Conservation (phyloP, 345 rosid species). For the Combretum micranthum region DNA sequence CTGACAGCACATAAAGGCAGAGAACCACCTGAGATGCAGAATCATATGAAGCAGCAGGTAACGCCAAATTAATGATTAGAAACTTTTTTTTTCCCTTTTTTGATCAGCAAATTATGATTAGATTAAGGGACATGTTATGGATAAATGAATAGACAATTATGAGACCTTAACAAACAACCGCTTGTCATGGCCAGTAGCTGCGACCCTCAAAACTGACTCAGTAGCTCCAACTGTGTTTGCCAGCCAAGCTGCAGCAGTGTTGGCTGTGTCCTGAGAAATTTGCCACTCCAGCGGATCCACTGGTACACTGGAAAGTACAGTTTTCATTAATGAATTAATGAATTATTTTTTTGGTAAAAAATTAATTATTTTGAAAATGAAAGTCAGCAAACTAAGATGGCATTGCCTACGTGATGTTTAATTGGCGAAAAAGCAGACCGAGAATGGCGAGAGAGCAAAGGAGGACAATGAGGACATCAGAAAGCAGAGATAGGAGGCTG, state of each 20-base stretch:
- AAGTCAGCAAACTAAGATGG: not conserved
- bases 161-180: conserved; percentile 69
- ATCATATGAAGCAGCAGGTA: not conserved
- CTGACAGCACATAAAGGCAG: conserved; percentile 71
- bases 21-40: conserved; percentile 52
- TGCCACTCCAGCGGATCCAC: conserved; percentile 99
- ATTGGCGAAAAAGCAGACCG: conserved; percentile 93
- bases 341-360: not conserved
- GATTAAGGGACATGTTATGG: not conserved
- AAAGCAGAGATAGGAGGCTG: conserved; percentile 64
- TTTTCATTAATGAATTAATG: not conserved
- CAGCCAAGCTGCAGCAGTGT: conserved; percentile 59
- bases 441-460: conserved; percentile 99
- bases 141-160: not conserved
- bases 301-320: conserved; percentile 39
- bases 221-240: conserved; percentile 95
- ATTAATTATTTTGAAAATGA: not conserved
- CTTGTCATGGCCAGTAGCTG: conserved; percentile 97
- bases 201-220: conserved; percentile 90
- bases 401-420: conserved; percentile 76
- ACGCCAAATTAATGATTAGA: not conserved
- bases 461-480: conserved; percentile 90
- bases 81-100: too few relatives aligned
- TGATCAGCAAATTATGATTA: too few relatives aligned
- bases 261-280: conserved; percentile 90